A percentile compares a stretch with the other conserved stretches of the same genome.
These are phyloP conservation scores for Phytophthora sp. DNA, from an alignment of 352 stramenopile genomes.

Conservation along the genomic window DNA sequence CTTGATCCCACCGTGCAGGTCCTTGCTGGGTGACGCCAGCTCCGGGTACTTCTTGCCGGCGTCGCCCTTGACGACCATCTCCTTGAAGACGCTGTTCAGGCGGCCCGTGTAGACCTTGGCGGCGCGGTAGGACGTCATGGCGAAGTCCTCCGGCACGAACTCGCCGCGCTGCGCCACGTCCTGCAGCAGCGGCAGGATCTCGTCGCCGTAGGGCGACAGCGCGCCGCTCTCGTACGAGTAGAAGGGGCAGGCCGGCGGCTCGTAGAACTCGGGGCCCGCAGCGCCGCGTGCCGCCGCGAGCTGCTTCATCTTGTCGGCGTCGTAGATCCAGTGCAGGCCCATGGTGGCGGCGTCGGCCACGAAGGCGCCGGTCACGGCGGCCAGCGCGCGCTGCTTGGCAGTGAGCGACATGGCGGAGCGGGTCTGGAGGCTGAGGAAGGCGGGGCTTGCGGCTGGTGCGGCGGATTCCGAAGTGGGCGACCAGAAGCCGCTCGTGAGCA, in stretches of 20 bases:
- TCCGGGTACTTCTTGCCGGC: slow-evolving; percentile 62
- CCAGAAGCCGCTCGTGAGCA: slow-evolving; percentile 5
- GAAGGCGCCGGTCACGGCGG: slow-evolving; percentile 56
- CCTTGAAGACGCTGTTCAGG: slow-evolving; percentile 71
- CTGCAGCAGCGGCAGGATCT: slow-evolving; percentile 67
- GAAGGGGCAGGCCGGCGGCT: slow-evolving; percentile 66
- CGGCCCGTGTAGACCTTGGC: slow-evolving; percentile 64
- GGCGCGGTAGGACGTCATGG: slow-evolving; percentile 51
- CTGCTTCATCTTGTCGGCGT: slow-evolving; percentile 48
- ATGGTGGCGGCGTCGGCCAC: slow-evolving; percentile 72
- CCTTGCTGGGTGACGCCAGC: slow-evolving; percentile 55
- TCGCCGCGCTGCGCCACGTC: slow-evolving; percentile 46
- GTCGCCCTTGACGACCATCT: slow-evolving; percentile 71
- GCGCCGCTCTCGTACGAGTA: slow-evolving; percentile 63
- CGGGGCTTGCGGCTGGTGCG: not conserved
- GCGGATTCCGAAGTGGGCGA: slow-evolving; percentile 15
- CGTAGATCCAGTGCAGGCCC: slow-evolving; percentile 83
- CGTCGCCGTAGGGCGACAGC: slow-evolving; percentile 68
- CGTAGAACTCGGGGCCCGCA: slow-evolving; percentile 51
- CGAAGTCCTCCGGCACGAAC: slow-evolving; percentile 58
- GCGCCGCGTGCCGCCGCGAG: slow-evolving; percentile 33
- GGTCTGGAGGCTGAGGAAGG: not conserved
- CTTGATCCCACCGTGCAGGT: slow-evolving; percentile 70
- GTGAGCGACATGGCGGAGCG: slow-evolving; percentile 21
- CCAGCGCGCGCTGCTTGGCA: slow-evolving; percentile 49